Conservation (phyloP, 1,284 basidiomycete genomes). For the Volvariella volvacea region DNA sequence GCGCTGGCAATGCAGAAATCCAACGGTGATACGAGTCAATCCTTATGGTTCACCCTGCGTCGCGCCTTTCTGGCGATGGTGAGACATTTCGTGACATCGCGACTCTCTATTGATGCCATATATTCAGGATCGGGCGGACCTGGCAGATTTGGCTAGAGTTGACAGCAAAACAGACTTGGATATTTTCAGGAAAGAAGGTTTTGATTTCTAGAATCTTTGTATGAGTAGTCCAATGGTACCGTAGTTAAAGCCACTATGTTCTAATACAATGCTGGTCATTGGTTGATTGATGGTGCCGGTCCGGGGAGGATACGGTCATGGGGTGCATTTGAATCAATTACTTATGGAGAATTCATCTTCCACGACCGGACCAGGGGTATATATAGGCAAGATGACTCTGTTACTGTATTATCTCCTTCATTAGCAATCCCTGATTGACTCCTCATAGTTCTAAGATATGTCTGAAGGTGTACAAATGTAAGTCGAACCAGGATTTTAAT, state of each 20-base stretch:
- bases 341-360: too few relatives aligned
- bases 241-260: too few relatives aligned
- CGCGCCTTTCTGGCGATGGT: constrained; percentile 82
- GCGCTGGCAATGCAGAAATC: constrained; percentile 81
- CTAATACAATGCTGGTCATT: constrained; percentile 12
- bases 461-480: constrained; percentile 51
- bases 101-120: constrained; percentile 2
- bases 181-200: constrained; percentile 72
- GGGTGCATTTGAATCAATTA: too few relatives aligned
- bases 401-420: constrained; percentile 3
- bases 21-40: constrained; percentile 67
- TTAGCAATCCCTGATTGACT: constrained; percentile 1
- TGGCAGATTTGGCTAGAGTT: constrained; percentile 58
- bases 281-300: constrained; percentile 1
- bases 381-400: too few relatives aligned
- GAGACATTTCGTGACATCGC: constrained; percentile 6
- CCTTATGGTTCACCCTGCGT: constrained; percentile 90
- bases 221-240: not conserved
- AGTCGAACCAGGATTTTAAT: constrained; percentile 11
- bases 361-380: too few relatives aligned
- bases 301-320: constrained; percentile 2
- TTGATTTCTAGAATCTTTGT: constrained; percentile 65
- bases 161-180: constrained; percentile 46
- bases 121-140: constrained; percentile 51
- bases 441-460: constrained; percentile 26